A percentile compares a stretch with the other conserved stretches of the same genome.
phyloP scores from a whole-genome alignment of 163 green algal species.

The Scenedesmus sp. region DNA sequence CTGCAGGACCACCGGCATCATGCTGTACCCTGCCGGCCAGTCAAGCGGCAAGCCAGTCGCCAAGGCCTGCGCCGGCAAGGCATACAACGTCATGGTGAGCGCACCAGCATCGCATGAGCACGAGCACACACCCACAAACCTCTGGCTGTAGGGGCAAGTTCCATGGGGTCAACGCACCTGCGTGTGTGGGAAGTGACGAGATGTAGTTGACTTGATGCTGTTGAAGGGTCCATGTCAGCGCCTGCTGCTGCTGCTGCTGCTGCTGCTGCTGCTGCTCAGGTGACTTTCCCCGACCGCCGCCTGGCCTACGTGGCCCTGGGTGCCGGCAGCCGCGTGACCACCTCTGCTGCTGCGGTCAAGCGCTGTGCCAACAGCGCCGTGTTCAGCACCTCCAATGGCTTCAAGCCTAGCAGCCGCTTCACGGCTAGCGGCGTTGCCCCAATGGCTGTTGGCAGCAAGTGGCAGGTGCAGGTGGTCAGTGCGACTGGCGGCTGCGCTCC shows the following conservation, averaged over 20 bases:
- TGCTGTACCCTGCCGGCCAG: background rate
- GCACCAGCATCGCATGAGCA: too few relatives aligned
- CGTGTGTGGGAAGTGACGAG: too few relatives aligned
- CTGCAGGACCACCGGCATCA: background rate
- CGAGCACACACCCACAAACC: too few relatives aligned
- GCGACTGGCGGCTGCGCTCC: background rate
- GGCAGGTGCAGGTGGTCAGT: background rate
- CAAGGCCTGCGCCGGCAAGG: background rate
- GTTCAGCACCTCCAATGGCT: background rate
- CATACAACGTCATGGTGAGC: background rate
- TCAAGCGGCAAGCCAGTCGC: background rate
- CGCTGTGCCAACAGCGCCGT: background rate
- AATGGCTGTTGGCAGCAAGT: background rate
- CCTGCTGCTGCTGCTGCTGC: slow-evolving; percentile 7
- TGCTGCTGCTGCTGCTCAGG: background rate
- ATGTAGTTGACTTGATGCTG: too few relatives aligned
- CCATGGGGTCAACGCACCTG: too few relatives aligned
- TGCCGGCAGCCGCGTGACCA: background rate
- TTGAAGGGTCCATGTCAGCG: background rate
- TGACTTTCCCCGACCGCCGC: background rate
- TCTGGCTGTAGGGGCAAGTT: too few relatives aligned
- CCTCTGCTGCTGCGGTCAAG: background rate
- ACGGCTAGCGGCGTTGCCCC: background rate
- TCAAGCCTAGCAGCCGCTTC: background rate
- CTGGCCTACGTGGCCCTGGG: background rate